Evolutionary conservation across 768 basidiomycete genomes (phyloP).

Genomic region (Leccinellum albellum): DNA sequence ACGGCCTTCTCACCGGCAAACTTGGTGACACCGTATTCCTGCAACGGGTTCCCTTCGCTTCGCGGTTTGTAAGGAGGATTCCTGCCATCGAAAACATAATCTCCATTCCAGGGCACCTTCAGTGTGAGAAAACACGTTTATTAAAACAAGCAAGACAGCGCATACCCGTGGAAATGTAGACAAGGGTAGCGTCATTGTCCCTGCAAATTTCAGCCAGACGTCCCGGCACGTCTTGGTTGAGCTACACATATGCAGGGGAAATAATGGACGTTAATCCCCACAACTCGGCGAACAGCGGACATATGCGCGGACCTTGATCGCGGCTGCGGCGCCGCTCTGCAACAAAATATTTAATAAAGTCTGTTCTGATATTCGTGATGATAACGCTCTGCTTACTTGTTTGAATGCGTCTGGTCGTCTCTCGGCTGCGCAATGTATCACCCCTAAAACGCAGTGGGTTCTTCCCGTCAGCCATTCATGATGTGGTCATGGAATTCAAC

Average conservation of each 20-base stretch:
- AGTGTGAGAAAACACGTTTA: conserved; percentile 4
- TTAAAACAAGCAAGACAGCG: neutral
- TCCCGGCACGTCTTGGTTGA: conserved; percentile 76
- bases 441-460: conserved; percentile 44
- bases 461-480: neutral
- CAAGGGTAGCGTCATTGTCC: conserved; percentile 59
- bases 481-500: conserved; percentile 25
- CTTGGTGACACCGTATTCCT: conserved; percentile 86
- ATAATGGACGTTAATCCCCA: neutral
- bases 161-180: conserved; percentile 91
- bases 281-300: neutral
- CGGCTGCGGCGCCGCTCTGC: conserved; percentile 57
- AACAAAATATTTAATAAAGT: neutral
- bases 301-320: conserved; percentile 47
- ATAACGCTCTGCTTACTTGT: conserved; percentile 48
- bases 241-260: conserved; percentile 37
- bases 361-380: neutral
- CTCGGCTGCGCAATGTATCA: conserved; percentile 96
- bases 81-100: conserved; percentile 96
- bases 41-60: conserved; percentile 74
- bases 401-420: conserved; percentile 90
- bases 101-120: conserved; percentile 34
- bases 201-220: conserved; percentile 66
- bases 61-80: conserved; percentile 83
- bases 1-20: conserved; percentile 82